Conservation (phyloP, 208 protist genomes). For the Cochliopodium minus region DNA sequence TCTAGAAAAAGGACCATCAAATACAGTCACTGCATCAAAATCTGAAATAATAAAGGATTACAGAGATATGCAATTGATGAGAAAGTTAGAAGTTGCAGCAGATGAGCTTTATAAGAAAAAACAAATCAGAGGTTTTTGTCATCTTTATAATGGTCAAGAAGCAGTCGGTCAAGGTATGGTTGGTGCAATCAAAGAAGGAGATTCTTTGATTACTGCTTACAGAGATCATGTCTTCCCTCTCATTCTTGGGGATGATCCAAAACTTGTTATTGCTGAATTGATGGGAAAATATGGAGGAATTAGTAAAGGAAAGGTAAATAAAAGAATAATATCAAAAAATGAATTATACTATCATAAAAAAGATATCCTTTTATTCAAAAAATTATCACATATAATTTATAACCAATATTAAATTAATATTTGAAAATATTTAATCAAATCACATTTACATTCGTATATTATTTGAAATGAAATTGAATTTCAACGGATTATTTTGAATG, state of each 20-base stretch:
- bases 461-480: too few relatives aligned
- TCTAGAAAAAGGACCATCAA: slow-evolving; percentile 43
- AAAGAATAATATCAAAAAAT: too few relatives aligned
- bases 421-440: too few relatives aligned
- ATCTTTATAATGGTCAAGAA: slow-evolving; percentile 93
- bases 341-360: too few relatives aligned
- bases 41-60: slow-evolving; percentile 39
- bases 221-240: slow-evolving; percentile 78
- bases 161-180: slow-evolving; percentile 77
- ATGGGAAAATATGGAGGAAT: slow-evolving; percentile 53
- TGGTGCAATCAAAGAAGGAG: slow-evolving; percentile 55
- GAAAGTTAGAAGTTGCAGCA: slow-evolving; percentile 72
- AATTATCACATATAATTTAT: too few relatives aligned
- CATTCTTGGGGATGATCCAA: slow-evolving; percentile 57
- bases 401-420: too few relatives aligned
- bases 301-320: slow-evolving; percentile 77
- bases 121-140: slow-evolving; percentile 89
- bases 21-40: neutral
- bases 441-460: too few relatives aligned
- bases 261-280: slow-evolving; percentile 71
- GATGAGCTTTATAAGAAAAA: slow-evolving; percentile 86
- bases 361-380: too few relatives aligned
- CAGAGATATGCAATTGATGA: slow-evolving; percentile 65
- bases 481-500: too few relatives aligned
- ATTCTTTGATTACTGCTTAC: slow-evolving; percentile 85